These are phyloP conservation scores for Microdochium bolleyi DNA, from an alignment of 2,329 filamentous ascomycete genomes.

Conservation along the genomic window DNA sequence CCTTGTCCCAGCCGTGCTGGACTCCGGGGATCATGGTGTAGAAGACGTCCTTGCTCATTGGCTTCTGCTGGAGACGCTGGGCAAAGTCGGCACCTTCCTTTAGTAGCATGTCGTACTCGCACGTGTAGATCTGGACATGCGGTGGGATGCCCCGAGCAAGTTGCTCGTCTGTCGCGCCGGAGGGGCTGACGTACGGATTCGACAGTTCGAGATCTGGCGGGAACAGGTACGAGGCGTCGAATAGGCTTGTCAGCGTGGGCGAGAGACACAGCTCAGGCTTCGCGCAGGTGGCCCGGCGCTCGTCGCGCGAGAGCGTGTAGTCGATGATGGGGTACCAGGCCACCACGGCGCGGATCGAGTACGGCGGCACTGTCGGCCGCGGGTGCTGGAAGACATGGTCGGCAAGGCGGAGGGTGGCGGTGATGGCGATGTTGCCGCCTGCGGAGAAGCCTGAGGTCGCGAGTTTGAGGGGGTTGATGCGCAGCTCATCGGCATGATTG, in stretches of 20 bases:
- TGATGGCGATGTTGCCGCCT: constrained; percentile 47
- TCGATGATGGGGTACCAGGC: constrained; percentile 58
- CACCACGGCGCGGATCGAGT: constrained; percentile 41
- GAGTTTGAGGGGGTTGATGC: constrained; percentile 47
- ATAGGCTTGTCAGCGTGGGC: constrained; percentile 49
- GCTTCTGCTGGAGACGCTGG: constrained; percentile 39
- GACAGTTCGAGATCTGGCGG: constrained; percentile 39
- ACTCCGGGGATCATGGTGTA: constrained; percentile 52
- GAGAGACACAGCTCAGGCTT: constrained; percentile 52
- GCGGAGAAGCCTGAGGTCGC: constrained; percentile 58
- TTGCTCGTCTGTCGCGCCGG: constrained; percentile 44
- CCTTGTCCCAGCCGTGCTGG: constrained; percentile 60
- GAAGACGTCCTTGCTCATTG: constrained; percentile 45
- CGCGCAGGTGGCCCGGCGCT: constrained; percentile 44
- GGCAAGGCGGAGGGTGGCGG: constrained; percentile 23
- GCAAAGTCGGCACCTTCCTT: constrained; percentile 53
- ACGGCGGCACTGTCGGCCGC: constrained; percentile 24
- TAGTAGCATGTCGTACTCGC: constrained; percentile 59
- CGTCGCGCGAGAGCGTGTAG: constrained; percentile 47
- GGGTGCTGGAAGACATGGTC: constrained; percentile 15
- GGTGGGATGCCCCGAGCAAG: constrained; percentile 37
- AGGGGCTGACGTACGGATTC: constrained; percentile 50
- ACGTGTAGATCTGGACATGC: constrained; percentile 50
- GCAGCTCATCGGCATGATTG: constrained; percentile 45
- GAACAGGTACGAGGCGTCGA: constrained; percentile 54